Conservation (phyloP, 495 filamentous ascomycete species). For the Penicillium robsamsonii region DNA sequence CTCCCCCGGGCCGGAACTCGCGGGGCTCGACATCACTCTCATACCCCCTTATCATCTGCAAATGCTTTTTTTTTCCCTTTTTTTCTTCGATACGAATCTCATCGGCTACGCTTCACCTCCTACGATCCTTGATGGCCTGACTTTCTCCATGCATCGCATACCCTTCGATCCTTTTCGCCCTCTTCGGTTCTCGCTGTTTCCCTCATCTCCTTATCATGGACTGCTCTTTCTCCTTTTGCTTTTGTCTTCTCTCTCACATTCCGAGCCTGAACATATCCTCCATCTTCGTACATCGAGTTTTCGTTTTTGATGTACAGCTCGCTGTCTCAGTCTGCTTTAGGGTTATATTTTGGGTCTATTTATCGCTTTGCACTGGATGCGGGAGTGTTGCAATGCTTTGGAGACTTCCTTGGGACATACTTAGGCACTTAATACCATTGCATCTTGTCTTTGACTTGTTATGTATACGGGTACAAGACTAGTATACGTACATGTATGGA, state of each 20-base stretch:
- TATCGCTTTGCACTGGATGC: conserved; percentile 10
- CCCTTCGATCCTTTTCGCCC: background rate
- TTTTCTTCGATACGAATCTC: conserved; percentile 17
- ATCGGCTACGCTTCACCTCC: conserved; percentile 23
- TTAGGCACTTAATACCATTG: conserved; percentile 26
- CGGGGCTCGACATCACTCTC: conserved; percentile 12
- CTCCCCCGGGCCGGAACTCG: conserved; percentile 30
- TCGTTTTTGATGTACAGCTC: conserved; percentile 7
- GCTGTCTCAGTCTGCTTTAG: background rate
- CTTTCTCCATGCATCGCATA: conserved; percentile 13
- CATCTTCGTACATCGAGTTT: conserved; percentile 16
- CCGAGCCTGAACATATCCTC: conserved; percentile 27
- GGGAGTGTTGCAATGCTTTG: conserved; percentile 17
- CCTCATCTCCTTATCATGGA: conserved; percentile 4
- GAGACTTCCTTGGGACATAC: conserved; percentile 13
- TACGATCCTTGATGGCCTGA: conserved; percentile 31
- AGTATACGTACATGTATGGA: background rate
- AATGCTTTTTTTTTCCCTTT: conserved; percentile 22
- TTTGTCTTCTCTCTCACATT: conserved; percentile 13
- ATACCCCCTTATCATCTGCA: conserved; percentile 13
- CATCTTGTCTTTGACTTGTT: conserved; percentile 5
- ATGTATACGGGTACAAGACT: background rate
- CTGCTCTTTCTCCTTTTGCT: conserved; percentile 5
- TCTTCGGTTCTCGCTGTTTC: background rate
- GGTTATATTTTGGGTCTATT: conserved; percentile 8